Evolutionary conservation across 2,329 filamentous ascomycete species (phyloP), one percentile per base, ranked within the genome.

Genomic region (Phialocephala subalpina): DNA sequence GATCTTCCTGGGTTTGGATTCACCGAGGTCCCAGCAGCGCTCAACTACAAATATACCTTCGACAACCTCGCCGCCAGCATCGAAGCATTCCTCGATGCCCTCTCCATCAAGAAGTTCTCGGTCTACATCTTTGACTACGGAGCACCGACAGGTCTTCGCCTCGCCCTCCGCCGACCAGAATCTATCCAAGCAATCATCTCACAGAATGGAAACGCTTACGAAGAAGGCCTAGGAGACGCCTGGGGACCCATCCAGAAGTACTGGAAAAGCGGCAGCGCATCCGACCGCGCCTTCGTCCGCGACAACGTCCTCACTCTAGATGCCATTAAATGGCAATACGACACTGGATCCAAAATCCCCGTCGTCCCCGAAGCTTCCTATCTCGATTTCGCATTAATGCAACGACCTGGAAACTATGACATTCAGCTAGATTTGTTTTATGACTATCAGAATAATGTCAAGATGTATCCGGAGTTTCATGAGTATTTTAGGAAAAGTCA

Each of bases 111-210:
- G 16, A 80, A 79, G 36, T 88, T 83, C 75, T 81, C 83, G 16
- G 75, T 87, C 33, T 90, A 88, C 74, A 82, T 89, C 67, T 89
- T 90, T 73, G 87, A 90, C 78, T 89, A 89, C 73, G 87, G 87
- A 59, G 85, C 86, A 0, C 86, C 87, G 0, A 80, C 81, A 0
- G 86, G 82, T 0, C 76, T 88, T 27, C 81, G 85, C 2, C 77
- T 89, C 1, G 86, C 86, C 0, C 78, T 87, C 1, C 69, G 81
- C 52, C 78, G 82, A 2, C 83, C 84, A 0, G 74, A 81, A 0
- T 77, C 79, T 12, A 77, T 89, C 61, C 77, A 79, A 42, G 83
- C 84, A 16, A 84, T 89, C 67, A 79, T 89, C 63, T 78, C 81
- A 2, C 87, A 90, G 70, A 89, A 88, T 71, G 87, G 86, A 47